Evolutionary conservation across 768 basidiomycete species (phyloP), one percentile per base, ranked within the genome.

Genomic region (Baorangia bicolor): DNA sequence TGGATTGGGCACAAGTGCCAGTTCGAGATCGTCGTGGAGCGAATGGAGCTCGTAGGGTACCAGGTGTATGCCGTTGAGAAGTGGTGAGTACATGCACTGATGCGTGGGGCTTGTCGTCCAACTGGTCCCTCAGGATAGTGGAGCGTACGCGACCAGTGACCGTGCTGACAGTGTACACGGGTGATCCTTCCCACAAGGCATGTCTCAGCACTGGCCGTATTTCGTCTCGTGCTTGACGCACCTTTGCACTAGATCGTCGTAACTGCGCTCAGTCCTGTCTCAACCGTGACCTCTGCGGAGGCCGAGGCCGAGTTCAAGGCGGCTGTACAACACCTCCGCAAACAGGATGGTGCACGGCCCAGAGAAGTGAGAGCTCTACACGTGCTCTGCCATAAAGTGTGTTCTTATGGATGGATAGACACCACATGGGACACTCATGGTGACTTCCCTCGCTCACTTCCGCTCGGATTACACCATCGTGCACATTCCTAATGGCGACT

Each of bases 41-140:
- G 72, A 18, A 61, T 85, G 43, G 73, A 83, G 42, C 64, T 73
- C 46, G 57, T 75, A 20, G 86, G 86, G 1, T 91, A 85, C 72
- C 91, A 92, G 73, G 77, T 93, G 53, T 94, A 92, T 67, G 91
- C 90, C 0, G 92, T 94, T 10, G 88, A 93, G 76, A 88, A 88
- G 69, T 93, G 91, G 90, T 84, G 59, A 64, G 54, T 72, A n/a
- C 51, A 12, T 16, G 20, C 49, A n/a, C 25, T n/a, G n/a, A 13
- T 51, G 31, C 20, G 3, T 44, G n/a, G 18, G 3, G n/a, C 30
- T 45, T 9, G 28, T 30, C 47, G 38, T 52, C 30, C 51, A 41
- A 55, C 46, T 25, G 4, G 28, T 37, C 30, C 33, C 14, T 12
- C 58, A 87, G 86, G 88, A 78, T 92, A 54, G 83, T 88, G 9